Evolutionary conservation across 371 early-diverging fungal species (phyloP), one percentile per base, ranked within the genome.

Genomic region (Enteropsectra breve): DNA sequence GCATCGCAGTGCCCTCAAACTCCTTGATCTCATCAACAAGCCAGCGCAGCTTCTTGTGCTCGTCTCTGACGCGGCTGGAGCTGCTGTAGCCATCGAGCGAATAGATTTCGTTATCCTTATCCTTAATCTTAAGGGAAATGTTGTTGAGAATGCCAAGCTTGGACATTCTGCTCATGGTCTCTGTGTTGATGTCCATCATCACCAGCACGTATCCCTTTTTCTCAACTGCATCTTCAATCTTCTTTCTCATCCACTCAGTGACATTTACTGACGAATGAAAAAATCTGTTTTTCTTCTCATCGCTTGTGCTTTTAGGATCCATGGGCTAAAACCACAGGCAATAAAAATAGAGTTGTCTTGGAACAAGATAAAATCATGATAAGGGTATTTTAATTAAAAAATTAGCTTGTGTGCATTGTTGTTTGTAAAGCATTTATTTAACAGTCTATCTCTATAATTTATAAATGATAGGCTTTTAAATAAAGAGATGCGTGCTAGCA

Each of bases 11-110:
- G 21, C 24, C 48, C 54, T 74, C 74, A 8, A 66, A 11, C 24
- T 74, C 70, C 28, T 65, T 66, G 49, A 74, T 56, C 23, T 58
- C 56, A 15, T 62, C 59, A 11, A 66, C 18, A 60, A 74, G 64
- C 70, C 70, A 74, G n/a, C 53, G 36, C 23, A 60, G 56, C 6
- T 30, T 40, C 32, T 68, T 40, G 36, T 52, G 29, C 18, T 63
- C 61, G 26, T 65, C 74, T 0, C 59, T 43, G 23, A 38, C 56
- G 21, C 50, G 36, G 24, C 8, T 32, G 1, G 46, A 55, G 36
- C 34, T 49, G 46, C 28, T 37, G 36, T 66, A 73, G 32, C 54
- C 58, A 15, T 63, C 60, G 29, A 73, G 32, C 0, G 36, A 18
- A 48, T 46, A 60, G 11, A 32, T 21, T 30, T 43, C 40, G 24